These are phyloP conservation scores for Gastrolobium bilobum DNA, from an alignment of 306 rosid species.

Conservation along the genomic window DNA sequence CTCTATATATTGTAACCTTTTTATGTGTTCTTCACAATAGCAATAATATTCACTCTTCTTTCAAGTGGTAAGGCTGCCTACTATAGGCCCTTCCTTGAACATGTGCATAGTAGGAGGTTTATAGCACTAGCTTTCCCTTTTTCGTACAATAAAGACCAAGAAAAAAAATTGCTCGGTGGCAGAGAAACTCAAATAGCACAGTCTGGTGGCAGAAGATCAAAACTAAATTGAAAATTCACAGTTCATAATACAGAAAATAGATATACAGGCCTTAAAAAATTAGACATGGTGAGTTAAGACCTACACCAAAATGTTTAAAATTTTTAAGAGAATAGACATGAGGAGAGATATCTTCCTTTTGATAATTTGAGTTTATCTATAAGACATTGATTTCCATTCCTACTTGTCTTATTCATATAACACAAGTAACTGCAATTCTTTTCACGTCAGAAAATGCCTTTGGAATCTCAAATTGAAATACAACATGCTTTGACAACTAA, in stretches of 20 bases:
- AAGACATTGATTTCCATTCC: too few relatives aligned
- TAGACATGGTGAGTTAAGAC: not conserved
- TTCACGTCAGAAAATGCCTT: not conserved
- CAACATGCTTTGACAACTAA: not conserved
- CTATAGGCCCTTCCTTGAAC: too few relatives aligned
- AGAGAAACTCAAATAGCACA: constrained; percentile 8
- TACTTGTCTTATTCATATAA: not conserved
- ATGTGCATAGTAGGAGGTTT: too few relatives aligned
- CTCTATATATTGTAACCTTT: too few relatives aligned
- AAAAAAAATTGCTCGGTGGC: not conserved
- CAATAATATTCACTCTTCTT: too few relatives aligned
- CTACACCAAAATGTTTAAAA: not conserved
- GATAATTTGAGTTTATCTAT: too few relatives aligned
- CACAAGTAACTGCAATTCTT: not conserved
- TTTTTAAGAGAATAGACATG: not conserved
- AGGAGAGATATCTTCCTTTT: too few relatives aligned
- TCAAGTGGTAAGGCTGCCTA: too few relatives aligned
- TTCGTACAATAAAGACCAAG: not conserved
- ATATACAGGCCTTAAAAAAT: not conserved
- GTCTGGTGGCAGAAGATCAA: not conserved
- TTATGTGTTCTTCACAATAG: too few relatives aligned
- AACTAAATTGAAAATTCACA: not conserved
- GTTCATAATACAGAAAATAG: not conserved
- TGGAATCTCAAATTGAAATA: not conserved
- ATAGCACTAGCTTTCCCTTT: too few relatives aligned